phyloP scores from a whole-genome alignment of 2,329 filamentous ascomycete genomes.

The Colletotrichum liaoningense region DNA sequence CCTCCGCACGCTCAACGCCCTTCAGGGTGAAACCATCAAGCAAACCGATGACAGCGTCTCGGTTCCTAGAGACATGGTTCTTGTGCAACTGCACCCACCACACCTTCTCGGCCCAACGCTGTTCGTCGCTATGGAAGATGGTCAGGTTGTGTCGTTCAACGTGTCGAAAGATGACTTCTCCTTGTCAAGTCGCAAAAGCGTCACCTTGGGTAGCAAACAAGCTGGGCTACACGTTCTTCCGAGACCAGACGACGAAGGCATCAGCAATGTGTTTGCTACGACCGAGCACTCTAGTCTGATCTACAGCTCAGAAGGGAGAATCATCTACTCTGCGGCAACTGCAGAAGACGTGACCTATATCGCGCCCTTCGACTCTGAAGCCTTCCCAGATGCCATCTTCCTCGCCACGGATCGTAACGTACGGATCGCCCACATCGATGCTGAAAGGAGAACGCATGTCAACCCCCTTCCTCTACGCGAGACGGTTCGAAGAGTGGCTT shows the following conservation, averaged over 20 bases:
- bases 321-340: conserved; percentile 94
- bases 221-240: conserved; percentile 85
- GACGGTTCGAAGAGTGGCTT: conserved; percentile 88
- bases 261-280: conserved; percentile 89
- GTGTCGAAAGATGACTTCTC: conserved; percentile 71
- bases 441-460: conserved; percentile 88
- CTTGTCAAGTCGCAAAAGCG: conserved; percentile 80
- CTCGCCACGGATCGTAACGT: conserved; percentile 83
- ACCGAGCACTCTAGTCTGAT: conserved; percentile 96
- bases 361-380: conserved; percentile 83
- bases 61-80: conserved; percentile 83
- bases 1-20: conserved; percentile 71
- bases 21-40: conserved; percentile 73
- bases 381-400: conserved; percentile 83
- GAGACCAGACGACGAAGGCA: conserved; percentile 62
- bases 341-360: conserved; percentile 86
- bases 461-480: conserved; percentile 82
- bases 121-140: conserved; percentile 92
- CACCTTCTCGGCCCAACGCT: conserved; percentile 73
- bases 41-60: conserved; percentile 75
- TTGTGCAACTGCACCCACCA: conserved; percentile 81
- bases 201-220: conserved; percentile 87
- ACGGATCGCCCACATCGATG: conserved; percentile 84
- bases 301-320: conserved; percentile 86
- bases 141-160: conserved; percentile 86